Evolutionary conservation across 129 eudicot species (phyloP), one percentile per base, ranked within the genome.

Genomic region (Flaveria robusta): DNA sequence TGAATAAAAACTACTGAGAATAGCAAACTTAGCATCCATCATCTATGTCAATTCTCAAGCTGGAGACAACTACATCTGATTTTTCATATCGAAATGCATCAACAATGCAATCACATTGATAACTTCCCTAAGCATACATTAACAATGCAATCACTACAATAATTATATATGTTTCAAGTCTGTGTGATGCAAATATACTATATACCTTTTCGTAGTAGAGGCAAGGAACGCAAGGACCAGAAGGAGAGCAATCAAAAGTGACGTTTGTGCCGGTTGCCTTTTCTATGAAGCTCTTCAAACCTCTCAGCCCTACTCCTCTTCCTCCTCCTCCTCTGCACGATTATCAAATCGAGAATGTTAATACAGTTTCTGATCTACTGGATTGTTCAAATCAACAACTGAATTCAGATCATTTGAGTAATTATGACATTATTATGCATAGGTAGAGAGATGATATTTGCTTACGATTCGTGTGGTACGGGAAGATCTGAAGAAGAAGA

Each of bases 171-270:
- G 72, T 2, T 68, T 43, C 45, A 67, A 19, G 72, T 22, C 43
- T 20, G 23, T 42, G 37, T 34, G 23, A 60, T 16, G 52, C 19
- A n/a, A 13, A 63, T n/a, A 65, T n/a, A n/a, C n/a, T n/a, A n/a
- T n/a, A n/a, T 5, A 93, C 98, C 97, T 93, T 93, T 77, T 90
- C 98, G n/a, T 90, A 74, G 83, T 89, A 92, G 15, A 74, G 72
- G 72, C 98, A 91, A 15, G 92, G 85, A 4, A 93, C 77, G 68
- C 98, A 92, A 74, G 98, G 92, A 29, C 98, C 98, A 16, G 97
- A 93, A 78, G 98, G 98, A 50, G 98, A 88, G 81, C 98, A 93
- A 11, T 93, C 97, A 62, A 77, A 93, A 0, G 97, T 93, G 31
- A 79, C 18, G 78, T 91, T 91, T 29, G 87, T 79, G 31, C 90